Evolutionary conservation across 768 basidiomycete species (phyloP), one percentile per base, ranked within the genome.

Genomic region (Naganishia friedmannii): DNA sequence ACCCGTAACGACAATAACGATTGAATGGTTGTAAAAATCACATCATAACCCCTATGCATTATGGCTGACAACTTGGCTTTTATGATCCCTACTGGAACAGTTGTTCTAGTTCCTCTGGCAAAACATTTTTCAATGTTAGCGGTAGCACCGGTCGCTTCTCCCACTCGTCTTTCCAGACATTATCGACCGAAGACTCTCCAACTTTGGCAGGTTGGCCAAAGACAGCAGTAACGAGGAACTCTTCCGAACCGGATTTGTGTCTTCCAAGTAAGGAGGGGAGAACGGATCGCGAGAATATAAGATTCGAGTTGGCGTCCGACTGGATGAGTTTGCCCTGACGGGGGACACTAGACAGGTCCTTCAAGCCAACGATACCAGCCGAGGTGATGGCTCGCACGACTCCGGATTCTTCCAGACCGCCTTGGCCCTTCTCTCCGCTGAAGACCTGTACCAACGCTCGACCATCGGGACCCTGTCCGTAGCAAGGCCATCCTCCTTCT

Each of bases 401-500:
- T 4, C 77, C 83, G 15, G 81, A 80, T 9, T 77, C 84, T 29
- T 83, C 78, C 73, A 87, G 85, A 45, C 84, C 81, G 10, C 85
- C 87, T 31, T 86, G 86, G 71, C 85, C 85, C 65, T 72, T 78
- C 69, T 77, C 78, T 15, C 81, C 81, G n/a, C 77, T 77, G 56
- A 78, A 78, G 13, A 79, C 73, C 32, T 86, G 85, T 57, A 86
- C 86, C 42, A 90, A 78, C 1, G 87, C 86, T 26, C 89, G 82
- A 19, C 86, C 86, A 76, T 88, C 85, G 66, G 80, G 79, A 15
- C 86, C 82, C 78, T 90, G 89, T 1, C 88, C 89, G 75, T 88
- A 87, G 37, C 88, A 86, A 57, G 88, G 87, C 76, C 86, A 91
- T 1, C 86, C 89, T 9, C 87, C 89, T 77, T 91, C 89, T 0